Evolutionary conservation across 352 stramenopile species (phyloP), one percentile per base, ranked within the genome.

Genomic region (Phytopythium kandeliae): DNA sequence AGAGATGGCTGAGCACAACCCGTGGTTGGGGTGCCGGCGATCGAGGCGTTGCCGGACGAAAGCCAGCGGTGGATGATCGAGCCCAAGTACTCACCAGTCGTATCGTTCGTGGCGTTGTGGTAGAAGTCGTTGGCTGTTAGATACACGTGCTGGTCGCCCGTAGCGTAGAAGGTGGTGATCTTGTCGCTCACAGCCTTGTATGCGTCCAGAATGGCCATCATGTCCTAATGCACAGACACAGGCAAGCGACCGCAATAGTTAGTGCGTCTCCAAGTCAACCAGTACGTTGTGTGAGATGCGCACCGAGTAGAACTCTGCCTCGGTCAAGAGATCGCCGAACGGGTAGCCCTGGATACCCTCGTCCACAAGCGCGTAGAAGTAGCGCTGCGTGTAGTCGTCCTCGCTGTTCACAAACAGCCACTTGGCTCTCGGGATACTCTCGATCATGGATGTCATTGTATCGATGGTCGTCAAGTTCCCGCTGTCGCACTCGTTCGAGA

Each of bases 371-470:
- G 76, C 59, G 58, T 77, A 78, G 57, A 74, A 80, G 17, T 60
- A 60, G 40, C 72, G 72, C 56, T 81, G 73, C 0, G 65, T 77
- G 25, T 48, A 51, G 60, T 84, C 73, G 16, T 42, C 69, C 43
- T 55, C 79, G 42, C 69, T 78, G 50, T 79, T 57, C 34, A 77
- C 65, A 51, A 74, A 78, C 19, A 84, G 36, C 72, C 72, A 84
- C 38, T 74, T 51, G 51, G 54, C 58, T 17, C 54, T 58, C 8
- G 61, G 55, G 10, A 49, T 49, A 22, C 57, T 33, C 30, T 74
- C 47, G 22, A 81, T 58, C 33, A 84, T 44, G 0, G 60, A 31
- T 41, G 53, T 53, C 28, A 78, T 49, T 21, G 81, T 16, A 11
- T 67, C 62, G 10, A 46, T 57, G 7, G 65, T 49, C 1, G 62